Conservation (phyloP, 2,329 filamentous ascomycete genomes). For the Colletotrichum melonis region DNA sequence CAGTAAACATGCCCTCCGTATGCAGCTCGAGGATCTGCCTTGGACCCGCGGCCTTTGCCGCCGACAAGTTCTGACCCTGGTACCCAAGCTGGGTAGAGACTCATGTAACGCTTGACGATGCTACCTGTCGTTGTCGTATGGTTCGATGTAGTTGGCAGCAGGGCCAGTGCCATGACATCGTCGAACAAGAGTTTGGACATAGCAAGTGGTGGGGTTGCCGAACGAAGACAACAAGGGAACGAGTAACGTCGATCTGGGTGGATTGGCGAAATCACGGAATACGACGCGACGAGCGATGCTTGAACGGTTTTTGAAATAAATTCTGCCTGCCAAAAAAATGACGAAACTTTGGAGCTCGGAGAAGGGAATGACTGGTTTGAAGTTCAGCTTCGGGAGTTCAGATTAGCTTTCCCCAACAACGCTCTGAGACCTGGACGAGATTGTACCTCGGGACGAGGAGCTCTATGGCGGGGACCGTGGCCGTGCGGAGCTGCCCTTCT, state of each 20-base stretch:
- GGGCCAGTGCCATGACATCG: constrained; percentile 29
- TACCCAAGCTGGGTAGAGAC: constrained; percentile 33
- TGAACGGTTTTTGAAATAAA: constrained; percentile 9
- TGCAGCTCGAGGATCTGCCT: constrained; percentile 38
- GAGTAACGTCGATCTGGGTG: neutral
- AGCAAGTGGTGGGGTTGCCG: neutral
- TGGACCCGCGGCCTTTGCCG: constrained; percentile 23
- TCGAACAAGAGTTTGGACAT: constrained; percentile 29
- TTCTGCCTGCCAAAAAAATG: neutral
- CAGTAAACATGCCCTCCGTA: constrained; percentile 53
- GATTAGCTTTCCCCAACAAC: constrained; percentile 1
- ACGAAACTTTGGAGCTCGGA: constrained; percentile 1
- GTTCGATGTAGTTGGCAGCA: neutral
- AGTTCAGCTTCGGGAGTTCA: neutral
- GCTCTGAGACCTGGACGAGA: constrained; percentile 18
- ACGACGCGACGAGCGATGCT: neutral
- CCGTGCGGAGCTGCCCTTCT: constrained; percentile 21
- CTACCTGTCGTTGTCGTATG: neutral
- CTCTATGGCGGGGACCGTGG: constrained; percentile 18
- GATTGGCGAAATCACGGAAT: neutral
- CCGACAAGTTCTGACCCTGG: constrained; percentile 31
- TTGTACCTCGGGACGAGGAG: constrained; percentile 33
- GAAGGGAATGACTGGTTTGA: constrained; percentile 8
- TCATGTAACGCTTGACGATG: constrained; percentile 28
- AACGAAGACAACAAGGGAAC: neutral